Conservation (phyloP, 2,329 filamentous ascomycete genomes). For the Fusarium piperis region DNA sequence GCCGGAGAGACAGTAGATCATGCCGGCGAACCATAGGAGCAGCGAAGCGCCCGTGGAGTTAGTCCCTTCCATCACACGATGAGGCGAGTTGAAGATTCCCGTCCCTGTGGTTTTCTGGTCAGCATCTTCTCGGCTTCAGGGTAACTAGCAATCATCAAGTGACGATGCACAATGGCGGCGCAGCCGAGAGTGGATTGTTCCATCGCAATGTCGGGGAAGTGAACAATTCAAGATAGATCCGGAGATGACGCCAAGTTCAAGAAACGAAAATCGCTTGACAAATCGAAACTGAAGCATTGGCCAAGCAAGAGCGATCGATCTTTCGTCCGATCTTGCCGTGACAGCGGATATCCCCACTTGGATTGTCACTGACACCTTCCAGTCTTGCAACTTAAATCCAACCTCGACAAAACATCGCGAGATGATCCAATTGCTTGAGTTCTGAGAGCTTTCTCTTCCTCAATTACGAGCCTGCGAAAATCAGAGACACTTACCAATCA, state of each 20-base stretch:
- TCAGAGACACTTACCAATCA: conserved; percentile 47
- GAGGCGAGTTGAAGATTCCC: conserved; percentile 50
- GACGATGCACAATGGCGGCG: neutral
- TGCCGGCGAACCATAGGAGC: conserved; percentile 53
- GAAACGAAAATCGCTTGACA: conserved; percentile 11
- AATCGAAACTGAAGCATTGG: conserved; percentile 23
- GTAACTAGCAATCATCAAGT: neutral
- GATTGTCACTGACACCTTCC: conserved; percentile 3
- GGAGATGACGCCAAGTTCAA: neutral
- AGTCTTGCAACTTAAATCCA: conserved; percentile 28
- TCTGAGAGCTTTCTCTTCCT: neutral
- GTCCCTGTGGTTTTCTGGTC: conserved; percentile 41
- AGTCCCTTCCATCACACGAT: conserved; percentile 47
- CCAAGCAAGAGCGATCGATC: conserved; percentile 20
- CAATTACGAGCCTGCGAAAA: neutral
- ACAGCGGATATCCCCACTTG: conserved; percentile 36
- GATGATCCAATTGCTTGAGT: neutral
- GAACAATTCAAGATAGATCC: neutral
- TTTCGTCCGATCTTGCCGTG: conserved; percentile 9
- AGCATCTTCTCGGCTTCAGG: conserved; percentile 7
- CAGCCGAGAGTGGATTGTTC: neutral
- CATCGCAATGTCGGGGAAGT: neutral
- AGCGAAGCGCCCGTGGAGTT: conserved; percentile 47
- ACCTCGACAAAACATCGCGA: conserved; percentile 30
- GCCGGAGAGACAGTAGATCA: conserved; percentile 50